Evolutionary conservation across 148 eudicot species (phyloP), one percentile per base, ranked within the genome.

Genomic region (Vaccinium corymbosum): DNA sequence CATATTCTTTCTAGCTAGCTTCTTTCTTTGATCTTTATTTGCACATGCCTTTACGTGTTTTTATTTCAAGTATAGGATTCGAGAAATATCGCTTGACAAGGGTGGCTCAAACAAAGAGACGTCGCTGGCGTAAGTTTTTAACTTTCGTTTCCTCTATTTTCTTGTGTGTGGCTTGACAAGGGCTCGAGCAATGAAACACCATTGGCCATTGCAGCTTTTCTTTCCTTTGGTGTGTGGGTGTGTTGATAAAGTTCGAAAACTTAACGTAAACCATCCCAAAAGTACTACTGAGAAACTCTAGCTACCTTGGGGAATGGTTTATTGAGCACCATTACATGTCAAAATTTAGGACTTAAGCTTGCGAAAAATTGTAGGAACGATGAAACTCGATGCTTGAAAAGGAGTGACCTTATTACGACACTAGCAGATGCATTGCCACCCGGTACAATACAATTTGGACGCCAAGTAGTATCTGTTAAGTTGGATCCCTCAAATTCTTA

Each of bases 361-460:
- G 15, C 1, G 57, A 53, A 13, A 53, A 53, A 53, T 53, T 59
- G 29, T 25, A 84, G 86, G 53, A 38, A 6, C 55, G 88, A 83
- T 52, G 92, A 89, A 72, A 81, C 87, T 82, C 89, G 92, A 72
- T 90, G 92, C 80, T 56, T 92, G 80, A 88, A 86, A 74, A 81
- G 92, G 79, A 89, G 29, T 22, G 92, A 84, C 22, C 86, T 92
- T 13, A 74, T 89, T 42, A 86, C 88, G 42, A 86, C 88, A 14
- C 80, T 92, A 84, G 94, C 90, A 32, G 84, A 89, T 77, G 90
- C 84, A 14, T 88, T 92, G 53, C 91, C 92, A 6, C 32, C 68
- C 1, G 91, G 84, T n/a, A 89, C 92, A 15, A 57, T 90, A 76
- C 87, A 85, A 42, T 91, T 83, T 78, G 88, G 85, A 20, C 80